Evolutionary conservation across 2,329 filamentous ascomycete genomes (phyloP), one percentile per base, ranked within the genome.

Genomic region (Incumbomyces lentus): DNA sequence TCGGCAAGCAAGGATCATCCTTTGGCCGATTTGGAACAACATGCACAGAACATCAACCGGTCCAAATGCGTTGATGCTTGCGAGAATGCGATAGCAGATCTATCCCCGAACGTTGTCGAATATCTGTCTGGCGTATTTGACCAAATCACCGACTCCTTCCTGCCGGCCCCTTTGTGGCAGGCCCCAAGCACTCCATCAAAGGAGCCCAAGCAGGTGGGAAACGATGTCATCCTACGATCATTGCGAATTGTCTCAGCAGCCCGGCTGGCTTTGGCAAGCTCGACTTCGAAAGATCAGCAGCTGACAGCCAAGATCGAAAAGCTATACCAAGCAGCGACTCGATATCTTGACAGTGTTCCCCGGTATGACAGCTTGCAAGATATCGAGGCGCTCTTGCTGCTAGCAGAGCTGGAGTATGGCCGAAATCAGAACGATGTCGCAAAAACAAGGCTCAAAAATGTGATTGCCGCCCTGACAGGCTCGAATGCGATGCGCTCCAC

Each of bases 331-430:
- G 31, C 42, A 19, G 33, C 42, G 4, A 37, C 17, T 3, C 33
- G 33, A 13, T 45, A 45, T 45, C 33, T 45, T 7, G 42, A 45
- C 13, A 37, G 33, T 19, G 42, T 37, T 6, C 42, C 42, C n/a
- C 42, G 30, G n/a, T 45, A 45, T 38, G 42, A 45, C 13, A 45
- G 33, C 13, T 16, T 45, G 42, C 18, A 45, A 34, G 42, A 45
- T 38, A 37, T 45, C 14, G 42, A 45, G 18, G 42, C 42, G n/a
- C 22, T 45, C 22, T 34, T 45, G n/a, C 19, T 45, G 12, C 22
- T 45, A 16, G 42, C 42, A 6, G 42, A 45, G 18, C 32, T 45
- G 7, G 42, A 45, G 26, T 45, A 45, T 32, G 42, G 42, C 16
- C 32, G 34, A n/a, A 45, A 45, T 16, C 42, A 37, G 22, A 45